Evolutionary conservation across 1,284 basidiomycete species (phyloP).

Genomic region (Naganishia sp.): DNA sequence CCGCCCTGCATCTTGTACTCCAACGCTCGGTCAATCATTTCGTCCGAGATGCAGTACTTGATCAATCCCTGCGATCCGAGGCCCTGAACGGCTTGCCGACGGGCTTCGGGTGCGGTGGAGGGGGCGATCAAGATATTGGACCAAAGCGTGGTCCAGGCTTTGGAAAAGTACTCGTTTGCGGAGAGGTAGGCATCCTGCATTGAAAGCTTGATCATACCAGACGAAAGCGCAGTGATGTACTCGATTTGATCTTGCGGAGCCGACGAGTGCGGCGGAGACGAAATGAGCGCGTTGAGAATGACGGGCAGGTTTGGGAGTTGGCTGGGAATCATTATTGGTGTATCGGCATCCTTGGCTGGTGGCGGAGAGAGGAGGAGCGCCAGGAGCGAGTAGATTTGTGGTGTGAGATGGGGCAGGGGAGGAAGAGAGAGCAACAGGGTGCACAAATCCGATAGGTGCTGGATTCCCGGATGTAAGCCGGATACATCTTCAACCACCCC

Average conservation of each 20-base stretch:
- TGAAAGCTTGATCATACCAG: constrained; percentile 49
- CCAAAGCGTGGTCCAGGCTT: constrained; percentile 77
- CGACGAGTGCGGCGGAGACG: constrained; percentile 66
- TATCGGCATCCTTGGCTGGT: constrained; percentile 44
- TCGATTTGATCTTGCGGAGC: constrained; percentile 55
- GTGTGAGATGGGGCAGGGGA: constrained; percentile 78
- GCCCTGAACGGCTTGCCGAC: constrained; percentile 65
- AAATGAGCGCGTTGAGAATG: constrained; percentile 70
- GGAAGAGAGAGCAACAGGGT: constrained; percentile 73
- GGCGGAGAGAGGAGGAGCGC: constrained; percentile 67
- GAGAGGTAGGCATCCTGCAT: constrained; percentile 46
- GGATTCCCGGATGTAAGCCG: neutral
- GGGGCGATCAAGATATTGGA: constrained; percentile 59
- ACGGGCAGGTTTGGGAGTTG: constrained; percentile 60
- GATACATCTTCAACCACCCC: neutral
- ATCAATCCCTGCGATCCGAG: constrained; percentile 63
- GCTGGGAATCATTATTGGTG: constrained; percentile 37
- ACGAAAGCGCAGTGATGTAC: constrained; percentile 63
- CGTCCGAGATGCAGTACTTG: constrained; percentile 68
- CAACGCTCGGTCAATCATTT: constrained; percentile 62
- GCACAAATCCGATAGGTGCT: constrained; percentile 72
- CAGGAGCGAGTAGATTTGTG: constrained; percentile 76
- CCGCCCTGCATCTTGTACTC: constrained; percentile 47
- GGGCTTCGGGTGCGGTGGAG: constrained; percentile 38
- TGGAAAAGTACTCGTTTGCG: constrained; percentile 58